A percentile compares a stretch with the other conserved stretches of the same genome.
Evolutionary conservation across 371 early-diverging fungal genomes (phyloP).

Genomic region (Apophysomyces sp.): DNA sequence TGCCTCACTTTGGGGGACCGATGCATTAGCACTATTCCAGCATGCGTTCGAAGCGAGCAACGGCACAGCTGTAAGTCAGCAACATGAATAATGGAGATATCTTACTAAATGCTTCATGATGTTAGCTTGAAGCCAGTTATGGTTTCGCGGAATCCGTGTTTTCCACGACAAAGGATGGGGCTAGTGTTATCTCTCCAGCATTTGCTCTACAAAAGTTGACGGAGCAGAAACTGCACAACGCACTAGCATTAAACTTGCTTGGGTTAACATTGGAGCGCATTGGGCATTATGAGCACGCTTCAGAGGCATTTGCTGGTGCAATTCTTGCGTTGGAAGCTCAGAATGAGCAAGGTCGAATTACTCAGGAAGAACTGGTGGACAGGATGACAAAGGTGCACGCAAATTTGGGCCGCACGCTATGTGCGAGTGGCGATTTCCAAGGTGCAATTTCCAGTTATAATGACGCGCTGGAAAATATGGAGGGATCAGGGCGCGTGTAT

Average conservation of each 20-base stretch:
- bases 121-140: conserved; percentile 68
- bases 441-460: conserved; percentile 49
- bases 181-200: conserved; percentile 45
- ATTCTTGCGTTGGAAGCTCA: conserved; percentile 50
- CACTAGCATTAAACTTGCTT: conserved; percentile 67
- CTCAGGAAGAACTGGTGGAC: conserved; percentile 8
- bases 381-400: conserved; percentile 45
- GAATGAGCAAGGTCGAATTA: conserved; percentile 18
- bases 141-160: conserved; percentile 66
- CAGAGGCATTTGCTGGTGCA: conserved; percentile 62
- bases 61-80: conserved; percentile 44
- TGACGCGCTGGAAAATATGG: conserved; percentile 27
- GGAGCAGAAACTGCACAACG: conserved; percentile 63
- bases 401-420: conserved; percentile 65
- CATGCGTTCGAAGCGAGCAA: conserved; percentile 75
- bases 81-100: no score
- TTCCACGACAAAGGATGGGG: conserved; percentile 16
- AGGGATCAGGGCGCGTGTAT: conserved; percentile 39
- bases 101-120: background rate
- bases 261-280: conserved; percentile 77
- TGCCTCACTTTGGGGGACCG: conserved; percentile 58
- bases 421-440: conserved; percentile 50
- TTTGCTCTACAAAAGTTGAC: conserved; percentile 77
- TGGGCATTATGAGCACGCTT: conserved; percentile 66
- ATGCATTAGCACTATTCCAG: conserved; percentile 65